These are phyloP conservation scores for Puccinellia tenuiflora DNA, from an alignment of 176 grass and related monocot genomes.

Conservation along the genomic window DNA sequence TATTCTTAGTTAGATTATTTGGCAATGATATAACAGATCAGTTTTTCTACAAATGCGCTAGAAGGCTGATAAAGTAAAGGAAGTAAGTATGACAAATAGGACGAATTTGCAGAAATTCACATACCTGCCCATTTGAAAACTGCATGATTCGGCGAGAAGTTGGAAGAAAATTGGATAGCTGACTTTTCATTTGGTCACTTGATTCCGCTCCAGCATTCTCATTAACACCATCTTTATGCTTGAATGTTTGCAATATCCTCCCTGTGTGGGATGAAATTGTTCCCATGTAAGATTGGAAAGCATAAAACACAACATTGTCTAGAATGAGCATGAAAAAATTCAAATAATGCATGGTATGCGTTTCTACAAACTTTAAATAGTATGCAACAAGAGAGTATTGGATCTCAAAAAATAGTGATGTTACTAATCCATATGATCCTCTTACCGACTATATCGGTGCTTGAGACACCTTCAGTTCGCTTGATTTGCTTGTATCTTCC, in stretches of 20 bases:
- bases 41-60: background rate
- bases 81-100: background rate
- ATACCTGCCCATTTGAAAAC: constrained; percentile 90
- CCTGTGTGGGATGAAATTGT: constrained; percentile 36
- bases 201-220: constrained; percentile 37
- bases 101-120: background rate
- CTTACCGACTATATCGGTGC: constrained; percentile 84
- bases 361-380: constrained; percentile 4
- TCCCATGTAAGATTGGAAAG: constrained; percentile 9
- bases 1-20: background rate
- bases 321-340: constrained; percentile 1
- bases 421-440: constrained; percentile 13
- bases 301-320: background rate
- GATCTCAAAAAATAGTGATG: background rate
- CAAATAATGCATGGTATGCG: background rate
- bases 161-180: constrained; percentile 84
- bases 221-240: constrained; percentile 29
- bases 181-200: constrained; percentile 53
- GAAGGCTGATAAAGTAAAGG: constrained; percentile 3
- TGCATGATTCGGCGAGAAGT: constrained; percentile 89
- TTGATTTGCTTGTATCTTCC: constrained; percentile 97
- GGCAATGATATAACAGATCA: background rate
- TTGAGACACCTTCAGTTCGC: constrained; percentile 82
- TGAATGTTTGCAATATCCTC: constrained; percentile 73
- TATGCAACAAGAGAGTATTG: background rate